A percentile compares a stretch with the other conserved stretches of the same genome.
These are phyloP conservation scores for Fusarium floridanum DNA, from an alignment of 2,329 filamentous ascomycete species.

Conservation along the genomic window DNA sequence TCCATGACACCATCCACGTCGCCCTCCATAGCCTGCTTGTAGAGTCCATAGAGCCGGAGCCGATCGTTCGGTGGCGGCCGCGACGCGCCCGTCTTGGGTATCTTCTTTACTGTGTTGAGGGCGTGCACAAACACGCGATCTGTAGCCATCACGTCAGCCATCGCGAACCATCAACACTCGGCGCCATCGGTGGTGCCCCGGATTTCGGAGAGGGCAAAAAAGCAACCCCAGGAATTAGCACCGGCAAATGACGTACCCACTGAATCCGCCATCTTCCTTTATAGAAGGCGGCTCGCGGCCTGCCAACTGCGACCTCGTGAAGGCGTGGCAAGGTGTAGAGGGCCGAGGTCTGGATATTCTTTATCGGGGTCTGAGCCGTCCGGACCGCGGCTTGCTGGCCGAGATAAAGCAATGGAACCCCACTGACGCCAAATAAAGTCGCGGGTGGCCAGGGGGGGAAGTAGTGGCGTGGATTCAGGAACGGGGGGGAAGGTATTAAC, in stretches of 20 bases:
- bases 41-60: constrained; percentile 94
- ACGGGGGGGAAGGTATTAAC: constrained; percentile 1
- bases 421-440: constrained; percentile 25
- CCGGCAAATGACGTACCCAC: constrained; percentile 44
- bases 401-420: constrained; percentile 38
- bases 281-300: constrained; percentile 29
- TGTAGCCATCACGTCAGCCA: constrained; percentile 55
- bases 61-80: constrained; percentile 88
- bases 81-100: constrained; percentile 90
- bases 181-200: not conserved
- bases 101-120: constrained; percentile 98
- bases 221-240: constrained; percentile 1
- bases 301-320: constrained; percentile 31
- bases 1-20: constrained; percentile 96
- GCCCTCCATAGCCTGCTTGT: constrained; percentile 99
- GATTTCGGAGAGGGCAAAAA: not conserved
- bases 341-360: constrained; percentile 37
- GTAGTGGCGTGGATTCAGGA: constrained; percentile 6
- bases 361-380: constrained; percentile 46
- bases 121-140: constrained; percentile 99
- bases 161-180: not conserved
- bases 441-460: constrained; percentile 19
- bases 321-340: constrained; percentile 31
- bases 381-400: constrained; percentile 47
- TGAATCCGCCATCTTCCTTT: constrained; percentile 46